Percentiles rank a stretch among this genome's conserved stretches.
These are phyloP conservation scores for Arthrinium phaeospermum DNA, from an alignment of 2,329 filamentous ascomycete genomes.

Conservation along the genomic window DNA sequence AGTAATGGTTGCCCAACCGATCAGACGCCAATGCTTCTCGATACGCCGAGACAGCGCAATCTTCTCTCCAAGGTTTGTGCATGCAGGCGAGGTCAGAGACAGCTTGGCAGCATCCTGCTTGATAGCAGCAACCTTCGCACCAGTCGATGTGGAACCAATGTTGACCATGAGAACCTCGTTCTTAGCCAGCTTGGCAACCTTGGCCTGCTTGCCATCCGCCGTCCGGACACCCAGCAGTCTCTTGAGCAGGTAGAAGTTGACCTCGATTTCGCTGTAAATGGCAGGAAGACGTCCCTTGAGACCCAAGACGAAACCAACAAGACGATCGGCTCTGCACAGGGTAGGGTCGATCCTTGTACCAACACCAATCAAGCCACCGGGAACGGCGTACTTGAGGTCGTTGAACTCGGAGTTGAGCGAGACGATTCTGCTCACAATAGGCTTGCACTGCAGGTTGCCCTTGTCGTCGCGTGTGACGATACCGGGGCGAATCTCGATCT, in stretches of 20 bases:
- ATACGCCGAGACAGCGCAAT: conserved; percentile 95
- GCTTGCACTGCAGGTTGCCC: conserved; percentile 93
- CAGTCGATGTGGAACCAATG: conserved; percentile 96
- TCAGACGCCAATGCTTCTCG: conserved; percentile 98
- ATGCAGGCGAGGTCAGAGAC: conserved; percentile 89
- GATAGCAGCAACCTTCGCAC: conserved; percentile 95
- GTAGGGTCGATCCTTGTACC: conserved; percentile 97
- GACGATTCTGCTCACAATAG: conserved; percentile 94
- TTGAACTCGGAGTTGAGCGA: conserved; percentile 98
- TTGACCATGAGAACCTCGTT: conserved; percentile 99
- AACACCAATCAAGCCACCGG: conserved; percentile 96
- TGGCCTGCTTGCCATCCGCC: conserved; percentile 97
- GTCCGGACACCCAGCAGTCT: conserved; percentile 96
- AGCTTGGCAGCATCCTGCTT: conserved; percentile 98
- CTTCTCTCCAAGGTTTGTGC: conserved; percentile 98
- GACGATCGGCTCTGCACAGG: conserved; percentile 96
- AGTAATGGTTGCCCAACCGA: conserved; percentile 86
- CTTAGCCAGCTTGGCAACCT: conserved; percentile 97
- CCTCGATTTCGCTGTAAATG: conserved; percentile 98
- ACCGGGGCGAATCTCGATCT: conserved; percentile 98
- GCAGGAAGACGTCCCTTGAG: conserved; percentile 91
- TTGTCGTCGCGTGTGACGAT: conserved; percentile 95
- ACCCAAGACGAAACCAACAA: conserved; percentile 96
- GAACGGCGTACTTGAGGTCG: conserved; percentile 97
- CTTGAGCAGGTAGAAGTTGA: conserved; percentile 98